phyloP scores from a whole-genome alignment of 805 yeast genomes.

The Pichia scutulata region DNA sequence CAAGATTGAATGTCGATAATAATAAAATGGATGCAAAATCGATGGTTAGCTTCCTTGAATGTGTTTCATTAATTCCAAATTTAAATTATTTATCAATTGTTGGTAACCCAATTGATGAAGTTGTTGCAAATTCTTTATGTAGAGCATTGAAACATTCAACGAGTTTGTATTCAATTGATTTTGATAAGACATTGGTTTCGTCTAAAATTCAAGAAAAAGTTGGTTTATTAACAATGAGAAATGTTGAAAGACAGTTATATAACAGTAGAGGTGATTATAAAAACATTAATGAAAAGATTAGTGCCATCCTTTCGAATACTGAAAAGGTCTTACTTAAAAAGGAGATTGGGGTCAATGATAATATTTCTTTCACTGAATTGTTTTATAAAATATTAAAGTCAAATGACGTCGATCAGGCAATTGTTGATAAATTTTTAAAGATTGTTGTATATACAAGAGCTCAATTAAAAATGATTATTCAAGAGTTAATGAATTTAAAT shows the following conservation, averaged over 20 bases:
- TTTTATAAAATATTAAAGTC: slow-evolving; percentile 18
- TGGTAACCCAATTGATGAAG: slow-evolving; percentile 54
- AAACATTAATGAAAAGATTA: slow-evolving; percentile 6
- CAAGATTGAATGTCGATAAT: slow-evolving; percentile 64
- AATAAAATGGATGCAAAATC: slow-evolving; percentile 52
- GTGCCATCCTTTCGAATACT: slow-evolving; percentile 12
- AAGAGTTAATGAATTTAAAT: slow-evolving; percentile 52
- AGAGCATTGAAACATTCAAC: slow-evolving; percentile 61
- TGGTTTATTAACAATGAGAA: slow-evolving; percentile 74
- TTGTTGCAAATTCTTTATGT: slow-evolving; percentile 58
- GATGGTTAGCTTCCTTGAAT: slow-evolving; percentile 54
- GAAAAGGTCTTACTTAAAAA: slow-evolving; percentile 4
- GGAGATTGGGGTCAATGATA: slow-evolving; percentile 7
- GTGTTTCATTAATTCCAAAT: slow-evolving; percentile 58
- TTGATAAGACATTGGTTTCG: slow-evolving; percentile 57
- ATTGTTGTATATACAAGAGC: slow-evolving; percentile 34
- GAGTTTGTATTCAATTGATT: slow-evolving; percentile 59
- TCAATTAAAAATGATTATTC: slow-evolving; percentile 42
- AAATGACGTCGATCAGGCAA: slow-evolving; percentile 12
- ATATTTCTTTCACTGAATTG: slow-evolving; percentile 17
- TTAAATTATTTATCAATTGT: slow-evolving; percentile 62
- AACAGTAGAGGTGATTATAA: slow-evolving; percentile 3
- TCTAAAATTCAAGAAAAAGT: slow-evolving; percentile 58
- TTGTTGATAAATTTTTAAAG: slow-evolving; percentile 26
- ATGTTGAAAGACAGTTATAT: slow-evolving; percentile 54